Evolutionary conservation across 306 rosid genomes (phyloP).

Genomic region (Senna tora): DNA sequence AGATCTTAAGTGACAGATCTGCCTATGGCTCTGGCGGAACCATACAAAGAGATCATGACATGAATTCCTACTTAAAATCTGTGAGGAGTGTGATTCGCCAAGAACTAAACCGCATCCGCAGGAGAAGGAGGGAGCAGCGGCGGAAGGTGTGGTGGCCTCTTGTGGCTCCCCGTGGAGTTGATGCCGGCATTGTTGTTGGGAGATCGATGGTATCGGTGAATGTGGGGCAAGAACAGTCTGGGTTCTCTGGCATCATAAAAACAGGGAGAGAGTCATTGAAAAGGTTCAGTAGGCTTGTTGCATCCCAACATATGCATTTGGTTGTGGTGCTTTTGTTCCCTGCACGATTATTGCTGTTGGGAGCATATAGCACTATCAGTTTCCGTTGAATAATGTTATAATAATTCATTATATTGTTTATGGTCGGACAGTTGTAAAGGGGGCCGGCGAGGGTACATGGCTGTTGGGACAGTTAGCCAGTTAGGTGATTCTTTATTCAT

Average conservation of each 20-base stretch:
- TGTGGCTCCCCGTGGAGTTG: conserved; percentile 40
- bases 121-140: conserved; percentile 62
- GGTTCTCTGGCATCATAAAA: conserved; percentile 64
- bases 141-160: conserved; percentile 84
- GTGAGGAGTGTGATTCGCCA: conserved; percentile 74
- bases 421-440: conserved; percentile 41
- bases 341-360: conserved; percentile 60
- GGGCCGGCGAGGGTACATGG: conserved; percentile 44
- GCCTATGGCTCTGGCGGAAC: conserved; percentile 88
- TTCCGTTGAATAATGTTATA: conserved; percentile 31
- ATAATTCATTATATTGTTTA: conserved; percentile 38
- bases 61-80: conserved; percentile 73
- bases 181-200: conserved; percentile 51
- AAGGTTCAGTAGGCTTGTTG: conserved; percentile 75
- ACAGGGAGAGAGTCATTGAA: conserved; percentile 71
- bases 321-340: conserved; percentile 75
- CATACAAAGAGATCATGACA: conserved; percentile 89
- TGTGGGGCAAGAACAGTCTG: conserved; percentile 50
- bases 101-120: conserved; percentile 67
- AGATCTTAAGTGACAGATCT: conserved; percentile 76
- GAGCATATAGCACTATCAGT: conserved; percentile 51
- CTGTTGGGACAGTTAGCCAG: conserved; percentile 38
- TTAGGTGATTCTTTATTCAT: conserved; percentile 81
- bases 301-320: conserved; percentile 78
- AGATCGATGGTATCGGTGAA: conserved; percentile 49